Base-by-base conservation (phyloP, 176 grass and related monocot species). In the Lolium perenne region DNA sequence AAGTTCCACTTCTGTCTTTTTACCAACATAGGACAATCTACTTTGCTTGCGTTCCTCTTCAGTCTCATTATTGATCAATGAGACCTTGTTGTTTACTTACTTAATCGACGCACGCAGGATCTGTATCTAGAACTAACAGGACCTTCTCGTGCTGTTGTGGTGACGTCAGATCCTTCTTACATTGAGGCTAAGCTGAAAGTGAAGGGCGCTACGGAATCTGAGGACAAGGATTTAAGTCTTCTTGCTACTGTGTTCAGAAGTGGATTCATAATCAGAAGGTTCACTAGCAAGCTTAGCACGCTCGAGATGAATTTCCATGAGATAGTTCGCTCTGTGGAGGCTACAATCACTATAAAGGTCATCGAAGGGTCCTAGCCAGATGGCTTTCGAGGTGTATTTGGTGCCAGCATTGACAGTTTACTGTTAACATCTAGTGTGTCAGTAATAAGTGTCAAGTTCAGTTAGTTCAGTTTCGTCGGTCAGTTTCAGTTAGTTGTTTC, bases 291-390 rank as follows among this genome's bases (percentile, higher is more conserved):
- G 64, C 64, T 67, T 67, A 38, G 64, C 29, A 38, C 64, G 15
- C 64, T 67, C 14, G 64, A 67, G 64, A 67, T 67, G 64, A 32
- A 32, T 38, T 67, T 67, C 29, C 0, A 38, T 11, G 64, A 67
- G 64, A 67, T 67, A 32, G 0, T 3, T 32, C 5, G 7, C 3
- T 67, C 64, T 67, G 64, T 67, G 64, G 64, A 67, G 29, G 64
- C 64, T 21, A 67, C 64, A 67, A 38, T 67, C 64, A 38, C 14
- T 67, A 6, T 67, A 38, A 67, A 67, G 38, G 64, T 67, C 64
- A 15, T 67, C 14, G 64, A 8, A 38, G 64, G 64, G 35, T 67
- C 64, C 38, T 67, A 14, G 64, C 64, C 64, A 67, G 64, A 67
- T 38, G 29, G 29, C 1, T 67, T 35, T 38, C 64, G 64, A 38